Base-by-base conservation (phyloP, 257 asterid species). In the Solanum rostratum region DNA sequence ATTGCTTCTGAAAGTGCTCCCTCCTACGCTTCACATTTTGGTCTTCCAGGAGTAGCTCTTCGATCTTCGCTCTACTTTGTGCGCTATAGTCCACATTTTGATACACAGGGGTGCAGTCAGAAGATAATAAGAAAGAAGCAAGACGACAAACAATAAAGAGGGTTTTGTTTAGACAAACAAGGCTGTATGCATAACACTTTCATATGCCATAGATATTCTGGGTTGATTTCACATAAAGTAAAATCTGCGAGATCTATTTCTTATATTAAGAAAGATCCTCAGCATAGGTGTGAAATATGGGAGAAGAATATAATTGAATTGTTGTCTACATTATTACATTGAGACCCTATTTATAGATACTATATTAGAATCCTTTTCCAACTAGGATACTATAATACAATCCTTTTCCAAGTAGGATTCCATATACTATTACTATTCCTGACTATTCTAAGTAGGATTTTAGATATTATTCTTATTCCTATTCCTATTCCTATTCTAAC, bases 41-140 rank as follows among this genome's bases (percentile, higher is more conserved):
- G 82, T 87, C 89, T 86, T 87, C 89, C 84, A 50, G 55, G 29
- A 87, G 71, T 22, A 87, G 86, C 80, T 87, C 89, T 74, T 87
- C 89, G 30, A 85, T 82, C 86, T 83, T 87, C 27, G 85, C 53
- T 30, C 69, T 63, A 74, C 89, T 87, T 85, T 87, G 89, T 13
- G 82, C 82, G 39, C 89, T 87, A 78, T 71, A 39, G 79, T 60
- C 57, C 39, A 78, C 37, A 27, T 12, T 62, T 78, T 14, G 41
- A 43, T 27, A 63, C 30, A 49, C 37, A 18, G n/a, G 18, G 10
- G 49, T 22, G 33, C 59, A 41, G 49, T 62, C 52, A 20, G 29
- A 24, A 59, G 43, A 74, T 7, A 37, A 62, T 57, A 7, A 18
- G 63, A 54, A 81, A 15, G 74, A 29, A 50, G 60, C 60, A 78